phyloP scores from a whole-genome alignment of 73 alveolate genomes.

The Tetrahymena malaccensis region DNA sequence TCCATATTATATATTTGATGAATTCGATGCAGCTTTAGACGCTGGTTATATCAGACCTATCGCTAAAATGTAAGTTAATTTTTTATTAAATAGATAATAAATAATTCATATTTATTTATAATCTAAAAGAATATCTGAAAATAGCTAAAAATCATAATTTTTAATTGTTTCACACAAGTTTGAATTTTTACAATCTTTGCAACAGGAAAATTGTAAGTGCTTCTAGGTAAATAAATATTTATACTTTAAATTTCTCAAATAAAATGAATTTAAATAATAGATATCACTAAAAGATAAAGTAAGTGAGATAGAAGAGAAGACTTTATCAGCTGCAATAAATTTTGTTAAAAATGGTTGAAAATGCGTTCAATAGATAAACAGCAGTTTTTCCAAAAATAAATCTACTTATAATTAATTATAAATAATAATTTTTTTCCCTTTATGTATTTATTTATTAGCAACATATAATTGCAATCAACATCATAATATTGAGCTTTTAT shows the following conservation, averaged over 20 bases:
- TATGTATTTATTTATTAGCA: too few relatives aligned
- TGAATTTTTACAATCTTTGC: neutral
- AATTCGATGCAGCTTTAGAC: constrained; percentile 97
- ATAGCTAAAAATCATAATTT: neutral
- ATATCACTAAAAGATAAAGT: neutral
- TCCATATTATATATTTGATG: constrained; percentile 94
- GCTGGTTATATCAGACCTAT: constrained; percentile 49
- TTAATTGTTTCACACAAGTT: neutral
- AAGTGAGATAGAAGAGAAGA: neutral
- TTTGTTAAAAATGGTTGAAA: neutral
- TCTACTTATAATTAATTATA: too few relatives aligned
- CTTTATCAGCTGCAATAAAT: neutral
- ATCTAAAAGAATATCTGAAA: neutral
- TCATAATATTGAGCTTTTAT: neutral
- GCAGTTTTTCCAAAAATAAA: too few relatives aligned
- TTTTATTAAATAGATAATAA: neutral
- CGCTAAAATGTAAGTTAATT: neutral
- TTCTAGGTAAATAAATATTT: neutral
- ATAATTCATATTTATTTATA: neutral
- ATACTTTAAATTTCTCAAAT: neutral
- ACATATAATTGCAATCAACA: too few relatives aligned
- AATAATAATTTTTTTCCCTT: too few relatives aligned
- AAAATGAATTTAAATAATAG: neutral
- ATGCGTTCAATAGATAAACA: too few relatives aligned
- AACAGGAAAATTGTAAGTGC: neutral